Evolutionary conservation across 2,329 filamentous ascomycete species (phyloP).

Genomic region (Elsinoe necatrix): DNA sequence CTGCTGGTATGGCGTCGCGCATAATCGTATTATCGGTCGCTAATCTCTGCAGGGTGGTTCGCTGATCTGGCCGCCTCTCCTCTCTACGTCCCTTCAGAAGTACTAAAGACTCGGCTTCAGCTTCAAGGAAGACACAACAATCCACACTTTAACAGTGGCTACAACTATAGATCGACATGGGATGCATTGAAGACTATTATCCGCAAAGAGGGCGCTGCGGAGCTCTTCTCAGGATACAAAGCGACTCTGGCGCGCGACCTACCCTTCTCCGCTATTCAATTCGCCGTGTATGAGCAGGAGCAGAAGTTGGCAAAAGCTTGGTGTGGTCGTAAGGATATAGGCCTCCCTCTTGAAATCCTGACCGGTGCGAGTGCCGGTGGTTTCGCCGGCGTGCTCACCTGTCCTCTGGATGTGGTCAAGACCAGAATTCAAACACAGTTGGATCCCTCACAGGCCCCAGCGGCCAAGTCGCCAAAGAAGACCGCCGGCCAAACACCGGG

Average conservation of each 20-base stretch:
- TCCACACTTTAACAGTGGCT: slow-evolving; percentile 83
- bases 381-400: slow-evolving; percentile 87
- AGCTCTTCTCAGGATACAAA: slow-evolving; percentile 94
- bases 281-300: slow-evolving; percentile 96
- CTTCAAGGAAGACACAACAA: slow-evolving; percentile 94
- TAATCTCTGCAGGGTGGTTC: slow-evolving; percentile 58
- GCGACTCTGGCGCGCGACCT: slow-evolving; percentile 90
- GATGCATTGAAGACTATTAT: slow-evolving; percentile 83
- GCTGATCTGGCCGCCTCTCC: slow-evolving; percentile 88
- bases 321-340: slow-evolving; percentile 74
- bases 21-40: background rate
- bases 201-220: slow-evolving; percentile 68
- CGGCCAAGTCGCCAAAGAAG: slow-evolving; percentile 18
- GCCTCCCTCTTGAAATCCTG: slow-evolving; percentile 72
- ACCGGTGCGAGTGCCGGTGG: slow-evolving; percentile 87
- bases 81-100: slow-evolving; percentile 93
- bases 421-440: slow-evolving; percentile 93
- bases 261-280: slow-evolving; percentile 91
- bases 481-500: slow-evolving; percentile 3
- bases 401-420: slow-evolving; percentile 94
- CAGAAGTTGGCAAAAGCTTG: slow-evolving; percentile 71
- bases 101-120: slow-evolving; percentile 93
- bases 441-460: slow-evolving; percentile 41
- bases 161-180: slow-evolving; percentile 82
- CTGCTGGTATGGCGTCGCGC: slow-evolving; percentile 54